These are phyloP conservation scores for Phytophthora fragariae DNA, from an alignment of 352 stramenopile species.

Conservation along the genomic window DNA sequence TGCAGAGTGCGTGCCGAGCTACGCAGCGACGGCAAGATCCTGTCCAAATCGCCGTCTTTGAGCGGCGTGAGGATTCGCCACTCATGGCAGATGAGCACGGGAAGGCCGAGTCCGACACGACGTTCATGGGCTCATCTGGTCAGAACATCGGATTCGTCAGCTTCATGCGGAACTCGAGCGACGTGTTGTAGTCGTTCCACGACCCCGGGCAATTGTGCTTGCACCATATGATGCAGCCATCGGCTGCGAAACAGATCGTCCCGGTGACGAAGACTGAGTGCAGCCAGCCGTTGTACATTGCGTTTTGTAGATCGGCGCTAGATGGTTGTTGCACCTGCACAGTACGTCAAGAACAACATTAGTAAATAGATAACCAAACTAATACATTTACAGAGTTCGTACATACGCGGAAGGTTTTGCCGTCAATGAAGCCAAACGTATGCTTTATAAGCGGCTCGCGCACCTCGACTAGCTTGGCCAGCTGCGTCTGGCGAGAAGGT, in stretches of 20 bases:
- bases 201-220: neutral
- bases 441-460: neutral
- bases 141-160: neutral
- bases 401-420: conserved; percentile 1
- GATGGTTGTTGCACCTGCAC: neutral
- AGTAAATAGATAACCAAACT: neutral
- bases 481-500: neutral
- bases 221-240: conserved; percentile 2
- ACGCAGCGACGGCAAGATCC: neutral
- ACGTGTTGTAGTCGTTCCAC: neutral
- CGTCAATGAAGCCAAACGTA: neutral
- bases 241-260: conserved; percentile 3
- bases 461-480: neutral
- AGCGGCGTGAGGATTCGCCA: neutral
- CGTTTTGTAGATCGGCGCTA: neutral
- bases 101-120: neutral
- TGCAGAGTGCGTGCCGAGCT: conserved; percentile 1
- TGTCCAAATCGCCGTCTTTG: neutral
- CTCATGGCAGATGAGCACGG: neutral
- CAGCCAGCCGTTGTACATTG: neutral
- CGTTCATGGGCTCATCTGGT: neutral
- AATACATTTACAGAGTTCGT: neutral
- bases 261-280: conserved; percentile 1
- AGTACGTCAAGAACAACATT: neutral
- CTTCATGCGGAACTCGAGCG: neutral